phyloP scores from a whole-genome alignment of 768 basidiomycete genomes.

The Filobasidium floriforme region DNA sequence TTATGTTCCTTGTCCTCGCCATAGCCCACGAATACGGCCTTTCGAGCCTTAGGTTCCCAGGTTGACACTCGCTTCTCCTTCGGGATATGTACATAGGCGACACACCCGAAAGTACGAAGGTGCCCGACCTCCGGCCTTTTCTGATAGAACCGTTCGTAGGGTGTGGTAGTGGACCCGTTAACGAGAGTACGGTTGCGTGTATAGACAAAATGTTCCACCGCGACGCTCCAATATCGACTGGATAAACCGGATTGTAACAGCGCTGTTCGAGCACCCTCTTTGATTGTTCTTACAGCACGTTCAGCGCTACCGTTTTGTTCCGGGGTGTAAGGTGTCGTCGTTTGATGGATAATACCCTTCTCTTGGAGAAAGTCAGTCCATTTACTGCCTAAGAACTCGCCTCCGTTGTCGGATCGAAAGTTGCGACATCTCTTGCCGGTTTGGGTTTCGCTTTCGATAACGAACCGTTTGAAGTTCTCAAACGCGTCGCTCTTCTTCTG shows the following conservation, averaged over 20 bases:
- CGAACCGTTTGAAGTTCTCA: too few species aligned
- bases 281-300: conserved; percentile 25
- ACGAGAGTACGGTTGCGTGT: conserved; percentile 4
- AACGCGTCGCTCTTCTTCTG: not conserved
- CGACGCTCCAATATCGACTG: conserved; percentile 28
- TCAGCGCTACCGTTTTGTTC: conserved; percentile 47
- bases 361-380: conserved; percentile 43
- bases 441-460: not conserved
- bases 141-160: conserved; percentile 33
- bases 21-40: conserved; percentile 18
- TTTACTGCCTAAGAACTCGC: conserved; percentile 47
- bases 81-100: conserved; percentile 40
- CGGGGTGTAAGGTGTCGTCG: conserved; percentile 11
- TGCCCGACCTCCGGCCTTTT: conserved; percentile 42
- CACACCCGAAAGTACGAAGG: conserved; percentile 45
- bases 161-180: conserved; percentile 25
- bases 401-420: conserved; percentile 45
- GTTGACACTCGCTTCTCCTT: conserved; percentile 24
- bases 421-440: not conserved
- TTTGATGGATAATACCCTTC: conserved; percentile 39
- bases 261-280: conserved; percentile 1
- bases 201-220: conserved; percentile 1
- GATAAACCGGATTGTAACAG: conserved; percentile 37
- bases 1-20: conserved; percentile 19
- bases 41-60: conserved; percentile 23